Conservation (phyloP, 1,284 basidiomycete species). For the Trametes hirsuta region DNA sequence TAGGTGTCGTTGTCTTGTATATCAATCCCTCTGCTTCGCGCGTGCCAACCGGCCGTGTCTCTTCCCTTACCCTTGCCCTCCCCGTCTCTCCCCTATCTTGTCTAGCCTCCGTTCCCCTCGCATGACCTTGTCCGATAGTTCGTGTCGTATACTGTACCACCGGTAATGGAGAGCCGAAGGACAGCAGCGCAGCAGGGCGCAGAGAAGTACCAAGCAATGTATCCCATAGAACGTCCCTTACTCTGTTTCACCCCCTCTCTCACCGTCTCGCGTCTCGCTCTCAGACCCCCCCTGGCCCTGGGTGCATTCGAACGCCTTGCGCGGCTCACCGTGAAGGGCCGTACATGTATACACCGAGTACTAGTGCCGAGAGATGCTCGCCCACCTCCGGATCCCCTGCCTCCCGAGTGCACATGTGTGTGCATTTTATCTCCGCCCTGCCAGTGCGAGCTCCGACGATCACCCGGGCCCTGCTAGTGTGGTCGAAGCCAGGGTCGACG, state of each 20-base stretch:
- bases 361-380: too few relatives aligned
- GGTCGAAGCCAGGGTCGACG: too few relatives aligned
- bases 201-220: slow-evolving; percentile 25
- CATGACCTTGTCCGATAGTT: slow-evolving; percentile 1
- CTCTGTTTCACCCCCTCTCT: background rate
- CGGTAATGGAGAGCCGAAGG: slow-evolving; percentile 19
- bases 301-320: too few relatives aligned
- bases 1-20: slow-evolving; percentile 8
- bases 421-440: too few relatives aligned
- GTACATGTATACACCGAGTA: too few relatives aligned
- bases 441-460: too few relatives aligned
- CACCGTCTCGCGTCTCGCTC: background rate
- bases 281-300: too few relatives aligned
- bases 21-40: slow-evolving; percentile 2
- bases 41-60: background rate
- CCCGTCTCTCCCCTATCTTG: background rate
- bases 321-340: too few relatives aligned
- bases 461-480: too few relatives aligned
- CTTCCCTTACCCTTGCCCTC: background rate
- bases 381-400: too few relatives aligned
- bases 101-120: background rate
- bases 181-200: slow-evolving; percentile 17
- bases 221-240: slow-evolving; percentile 18
- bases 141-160: slow-evolving; percentile 5
- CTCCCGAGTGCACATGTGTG: too few relatives aligned